phyloP scores from a whole-genome alignment of 2,329 filamentous ascomycete species.

The Botryosphaeria dothidea region DNA sequence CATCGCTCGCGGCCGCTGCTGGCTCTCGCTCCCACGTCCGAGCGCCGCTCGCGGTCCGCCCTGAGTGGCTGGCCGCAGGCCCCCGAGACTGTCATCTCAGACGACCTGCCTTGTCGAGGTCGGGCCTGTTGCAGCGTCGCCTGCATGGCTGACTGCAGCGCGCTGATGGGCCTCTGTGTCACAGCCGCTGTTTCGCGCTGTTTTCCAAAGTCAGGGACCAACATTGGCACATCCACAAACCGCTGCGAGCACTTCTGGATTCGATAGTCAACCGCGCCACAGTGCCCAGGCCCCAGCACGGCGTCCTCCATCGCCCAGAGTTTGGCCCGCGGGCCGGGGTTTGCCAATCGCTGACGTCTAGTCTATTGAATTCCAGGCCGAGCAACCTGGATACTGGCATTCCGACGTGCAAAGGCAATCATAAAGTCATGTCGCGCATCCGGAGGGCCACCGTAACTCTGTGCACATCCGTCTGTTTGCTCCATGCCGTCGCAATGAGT shows the following conservation, averaged over 20 bases:
- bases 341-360: neutral
- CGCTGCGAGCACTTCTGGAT: neutral
- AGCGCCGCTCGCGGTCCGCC: neutral
- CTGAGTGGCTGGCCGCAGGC: neutral
- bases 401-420: neutral
- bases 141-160: constrained; percentile 17
- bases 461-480: neutral
- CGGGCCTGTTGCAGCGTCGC: constrained; percentile 4
- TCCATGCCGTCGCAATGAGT: neutral
- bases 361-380: constrained; percentile 7
- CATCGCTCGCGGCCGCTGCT: neutral
- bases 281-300: neutral
- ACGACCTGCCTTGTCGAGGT: neutral
- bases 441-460: neutral
- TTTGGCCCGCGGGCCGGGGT: neutral
- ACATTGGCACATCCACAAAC: neutral
- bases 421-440: neutral
- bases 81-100: neutral
- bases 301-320: neutral
- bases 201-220: neutral
- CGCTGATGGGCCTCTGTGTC: neutral
- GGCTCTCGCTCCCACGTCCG: neutral
- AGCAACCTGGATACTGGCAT: neutral
- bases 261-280: neutral
- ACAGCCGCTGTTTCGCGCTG: neutral